Percentiles rank a stretch among this genome's conserved stretches.
These are phyloP conservation scores for Copromyces sp. DNA, from an alignment of 495 filamentous ascomycete genomes.

Conservation along the genomic window DNA sequence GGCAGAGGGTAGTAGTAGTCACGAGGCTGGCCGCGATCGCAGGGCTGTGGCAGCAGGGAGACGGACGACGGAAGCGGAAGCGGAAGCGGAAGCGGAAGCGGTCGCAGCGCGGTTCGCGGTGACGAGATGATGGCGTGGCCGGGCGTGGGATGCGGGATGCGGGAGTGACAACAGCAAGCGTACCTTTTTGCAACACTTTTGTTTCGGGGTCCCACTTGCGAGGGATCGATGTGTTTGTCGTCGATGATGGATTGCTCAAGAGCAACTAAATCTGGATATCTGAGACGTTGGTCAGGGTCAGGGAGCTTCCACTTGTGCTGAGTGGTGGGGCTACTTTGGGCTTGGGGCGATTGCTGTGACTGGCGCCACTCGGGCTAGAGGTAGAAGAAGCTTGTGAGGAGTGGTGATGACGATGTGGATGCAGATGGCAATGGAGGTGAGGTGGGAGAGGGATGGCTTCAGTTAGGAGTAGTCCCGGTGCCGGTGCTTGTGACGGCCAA, in stretches of 20 bases:
- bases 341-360: constrained; percentile 42
- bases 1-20: constrained; percentile 2
- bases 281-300: constrained; percentile 75
- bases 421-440: not conserved
- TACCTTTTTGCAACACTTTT: constrained; percentile 83
- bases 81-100: not conserved
- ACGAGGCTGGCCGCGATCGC: not conserved
- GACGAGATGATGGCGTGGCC: not conserved
- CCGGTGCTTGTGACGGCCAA: not conserved
- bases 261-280: constrained; percentile 91
- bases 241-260: constrained; percentile 81
- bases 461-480: not conserved
- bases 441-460: not conserved
- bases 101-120: not conserved
- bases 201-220: constrained; percentile 90
- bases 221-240: constrained; percentile 60
- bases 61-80: not conserved
- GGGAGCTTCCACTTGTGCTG: constrained; percentile 38
- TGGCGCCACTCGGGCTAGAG: constrained; percentile 24
- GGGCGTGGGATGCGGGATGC: not conserved
- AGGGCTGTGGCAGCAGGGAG: not conserved
- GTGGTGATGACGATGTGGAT: not conserved
- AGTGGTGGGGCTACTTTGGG: constrained; percentile 44
- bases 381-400: not conserved
- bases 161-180: constrained; percentile 12